Percentiles rank a stretch among this genome's conserved stretches.
Conservation (phyloP, 2,329 filamentous ascomycete species). For the Simplicillium aogashimaense region DNA sequence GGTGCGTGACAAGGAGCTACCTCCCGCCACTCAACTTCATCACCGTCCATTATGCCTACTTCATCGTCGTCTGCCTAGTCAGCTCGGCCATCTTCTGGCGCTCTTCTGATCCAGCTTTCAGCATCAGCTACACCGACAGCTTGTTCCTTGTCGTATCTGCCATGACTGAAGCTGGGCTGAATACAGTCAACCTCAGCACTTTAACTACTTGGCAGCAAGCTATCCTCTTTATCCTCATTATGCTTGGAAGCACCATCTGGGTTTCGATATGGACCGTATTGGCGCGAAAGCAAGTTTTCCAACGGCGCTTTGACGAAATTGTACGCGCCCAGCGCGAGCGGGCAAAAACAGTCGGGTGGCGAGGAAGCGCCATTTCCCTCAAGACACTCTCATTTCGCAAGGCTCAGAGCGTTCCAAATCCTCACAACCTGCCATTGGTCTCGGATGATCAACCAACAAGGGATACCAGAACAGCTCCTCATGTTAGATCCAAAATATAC, state of each 20-base stretch:
- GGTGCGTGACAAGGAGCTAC: not conserved
- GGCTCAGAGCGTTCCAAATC: not conserved
- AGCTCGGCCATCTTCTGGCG: conserved; percentile 53
- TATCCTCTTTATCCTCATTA: conserved; percentile 53
- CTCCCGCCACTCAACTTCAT: conserved; percentile 47
- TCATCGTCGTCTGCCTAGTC: conserved; percentile 44
- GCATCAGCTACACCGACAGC: conserved; percentile 52
- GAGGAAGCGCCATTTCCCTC: conserved; percentile 10
- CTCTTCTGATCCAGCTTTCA: conserved; percentile 37
- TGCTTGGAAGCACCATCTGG: conserved; percentile 57
- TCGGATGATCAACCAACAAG: no score
- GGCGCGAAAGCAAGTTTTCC: conserved; percentile 51
- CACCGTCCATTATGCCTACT: conserved; percentile 58
- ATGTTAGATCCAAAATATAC: no score
- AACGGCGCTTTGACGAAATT: conserved; percentile 47
- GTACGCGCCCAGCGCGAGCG: conserved; percentile 26
- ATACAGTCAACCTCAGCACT: conserved; percentile 53
- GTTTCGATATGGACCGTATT: conserved; percentile 55
- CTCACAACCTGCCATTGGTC: no score
- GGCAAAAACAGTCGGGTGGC: conserved; percentile 8
- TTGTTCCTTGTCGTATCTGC: conserved; percentile 57
- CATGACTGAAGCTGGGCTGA: conserved; percentile 58
- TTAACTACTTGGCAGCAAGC: conserved; percentile 61
- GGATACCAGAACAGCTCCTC: no score
- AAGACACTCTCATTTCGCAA: conserved; percentile 12